These are phyloP conservation scores for Epichloe uncinata DNA, from an alignment of 2,329 filamentous ascomycete genomes.

Conservation along the genomic window DNA sequence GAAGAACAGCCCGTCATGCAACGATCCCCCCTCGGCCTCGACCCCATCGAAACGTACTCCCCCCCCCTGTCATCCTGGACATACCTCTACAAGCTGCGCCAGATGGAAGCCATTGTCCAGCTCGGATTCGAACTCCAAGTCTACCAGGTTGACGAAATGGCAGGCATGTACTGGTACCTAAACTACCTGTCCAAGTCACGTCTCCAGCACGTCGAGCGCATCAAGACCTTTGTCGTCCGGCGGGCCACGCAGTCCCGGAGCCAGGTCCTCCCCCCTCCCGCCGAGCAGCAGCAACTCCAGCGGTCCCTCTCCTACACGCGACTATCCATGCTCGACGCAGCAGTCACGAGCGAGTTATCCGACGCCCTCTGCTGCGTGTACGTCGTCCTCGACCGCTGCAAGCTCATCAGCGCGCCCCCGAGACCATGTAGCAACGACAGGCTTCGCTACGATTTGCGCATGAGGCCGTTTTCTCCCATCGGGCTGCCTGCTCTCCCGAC, in stretches of 20 bases:
- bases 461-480: conserved; percentile 67
- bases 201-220: conserved; percentile 57
- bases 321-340: conserved; percentile 49
- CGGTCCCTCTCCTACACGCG: conserved; percentile 43
- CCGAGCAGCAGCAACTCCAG: conserved; percentile 31
- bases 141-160: conserved; percentile 74
- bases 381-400: conserved; percentile 46
- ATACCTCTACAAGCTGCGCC: conserved; percentile 76
- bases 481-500: conserved; percentile 53
- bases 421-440: conserved; percentile 54
- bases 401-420: conserved; percentile 34
- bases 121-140: conserved; percentile 89
- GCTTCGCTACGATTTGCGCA: conserved; percentile 68
- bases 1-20: conserved; percentile 46
- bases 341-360: conserved; percentile 45
- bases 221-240: conserved; percentile 49
- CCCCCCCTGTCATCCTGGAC: conserved; percentile 78
- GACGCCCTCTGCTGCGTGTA: conserved; percentile 50
- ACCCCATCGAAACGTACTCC: conserved; percentile 42
- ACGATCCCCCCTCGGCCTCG: conserved; percentile 19
- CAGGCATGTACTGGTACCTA: conserved; percentile 85
- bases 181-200: conserved; percentile 58
- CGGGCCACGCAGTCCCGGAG: conserved; percentile 19
- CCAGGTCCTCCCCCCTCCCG: conserved; percentile 11
- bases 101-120: conserved; percentile 79